Base-by-base conservation (phyloP, 345 rosid genomes). In the Arabis hirsuta region DNA sequence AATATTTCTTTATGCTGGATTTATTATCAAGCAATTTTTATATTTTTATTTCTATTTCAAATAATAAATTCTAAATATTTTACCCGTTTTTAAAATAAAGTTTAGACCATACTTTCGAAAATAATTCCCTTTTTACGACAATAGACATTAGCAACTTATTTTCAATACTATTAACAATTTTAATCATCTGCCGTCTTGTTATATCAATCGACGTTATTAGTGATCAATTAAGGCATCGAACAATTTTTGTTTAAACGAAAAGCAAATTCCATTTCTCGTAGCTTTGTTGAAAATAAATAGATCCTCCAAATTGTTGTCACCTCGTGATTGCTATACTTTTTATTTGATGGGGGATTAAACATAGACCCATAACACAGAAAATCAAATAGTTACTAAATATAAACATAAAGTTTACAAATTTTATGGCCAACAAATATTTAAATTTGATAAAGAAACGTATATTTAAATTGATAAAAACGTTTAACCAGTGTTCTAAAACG, bases 241-340 rank as follows among this genome's bases (percentile, higher is more conserved):
- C 71, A 69, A 34, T 53, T 74, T 53, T 20, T n/a, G 32, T 45
- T 61, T 39, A 31, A 29, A 14, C 48, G 50, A 76, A 82, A 78
- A 16, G 76, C 65, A 78, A 84, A 80, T 82, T 80, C 86, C 46
- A 12, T 64, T 81, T 77, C 81, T 81, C 65, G 67, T 80, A 75
- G 82, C 85, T 84, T 87, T 81, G 54, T 54, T 82, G 81, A 77
- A 85, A 82, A 73, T 77, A 73, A 26, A 64, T 78, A 58, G 53
- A 79, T 81, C 85, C 84, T 69, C 68, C 76, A 79, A 54, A 61
- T 79, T 78, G 59, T 82, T 78, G 74, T 80, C 77, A 69, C 55
- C 16, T 80, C 57, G 43, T 60, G 78, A 63, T 70, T 63, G 55
- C 73, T 63, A 34, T 34, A 47, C 70, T 46, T 69, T 56, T 51